phyloP scores from a whole-genome alignment of 805 yeast genomes.

The Jamesozyma rosinii region DNA sequence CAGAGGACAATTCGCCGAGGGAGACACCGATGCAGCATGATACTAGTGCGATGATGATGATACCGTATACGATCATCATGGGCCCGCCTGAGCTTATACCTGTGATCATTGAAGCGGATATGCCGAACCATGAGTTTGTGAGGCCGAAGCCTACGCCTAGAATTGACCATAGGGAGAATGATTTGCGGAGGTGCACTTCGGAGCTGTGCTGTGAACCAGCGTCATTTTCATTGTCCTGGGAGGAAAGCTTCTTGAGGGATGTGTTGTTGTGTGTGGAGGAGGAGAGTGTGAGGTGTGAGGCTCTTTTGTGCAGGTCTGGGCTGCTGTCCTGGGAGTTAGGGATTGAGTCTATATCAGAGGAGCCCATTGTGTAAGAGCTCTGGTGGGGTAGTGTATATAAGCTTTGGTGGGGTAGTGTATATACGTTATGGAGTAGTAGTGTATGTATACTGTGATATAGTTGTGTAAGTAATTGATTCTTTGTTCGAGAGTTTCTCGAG shows the following conservation, averaged over 20 bases:
- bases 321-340: neutral
- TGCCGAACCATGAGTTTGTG: constrained; percentile 58
- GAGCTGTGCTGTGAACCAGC: constrained; percentile 6
- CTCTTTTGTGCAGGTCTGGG: neutral
- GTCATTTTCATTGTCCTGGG: neutral
- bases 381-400: too few relatives aligned
- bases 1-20: constrained; percentile 46
- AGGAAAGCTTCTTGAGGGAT: neutral
- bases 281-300: neutral
- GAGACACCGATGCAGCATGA: constrained; percentile 44
- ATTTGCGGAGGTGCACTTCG: constrained; percentile 30
- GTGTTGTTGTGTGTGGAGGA: neutral
- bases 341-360: neutral
- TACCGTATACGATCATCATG: constrained; percentile 49
- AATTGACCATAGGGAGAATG: constrained; percentile 42
- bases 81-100: constrained; percentile 56
- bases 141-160: constrained; percentile 55
- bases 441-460: too few relatives aligned
- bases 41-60: constrained; percentile 42
- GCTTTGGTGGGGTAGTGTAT: too few relatives aligned
- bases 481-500: too few relatives aligned
- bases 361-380: too few relatives aligned
- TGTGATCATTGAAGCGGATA: constrained; percentile 48
- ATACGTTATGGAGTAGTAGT: too few relatives aligned
- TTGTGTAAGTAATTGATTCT: too few relatives aligned